These are phyloP conservation scores for Vaccinium darrowii DNA, from an alignment of 148 eudicot species.

Conservation along the genomic window DNA sequence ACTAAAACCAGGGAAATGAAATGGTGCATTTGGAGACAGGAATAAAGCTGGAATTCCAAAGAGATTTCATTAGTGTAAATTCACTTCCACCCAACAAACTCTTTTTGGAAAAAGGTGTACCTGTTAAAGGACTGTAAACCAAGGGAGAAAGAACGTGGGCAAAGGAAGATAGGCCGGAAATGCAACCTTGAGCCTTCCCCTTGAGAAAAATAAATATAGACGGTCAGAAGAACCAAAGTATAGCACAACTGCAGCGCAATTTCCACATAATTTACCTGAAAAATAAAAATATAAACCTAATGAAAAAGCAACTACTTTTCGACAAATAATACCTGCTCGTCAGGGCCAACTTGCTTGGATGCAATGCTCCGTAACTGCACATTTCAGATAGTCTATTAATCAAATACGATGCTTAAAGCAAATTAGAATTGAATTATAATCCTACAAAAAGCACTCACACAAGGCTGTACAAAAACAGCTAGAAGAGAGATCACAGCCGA, in stretches of 20 bases:
- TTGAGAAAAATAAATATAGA: not conserved
- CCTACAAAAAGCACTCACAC: conserved; percentile 40
- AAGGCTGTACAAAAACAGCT: conserved; percentile 44
- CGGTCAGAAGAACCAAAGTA: not conserved
- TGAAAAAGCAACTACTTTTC: not conserved
- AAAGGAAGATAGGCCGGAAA: conserved; percentile 57
- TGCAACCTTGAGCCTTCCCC: conserved; percentile 76
- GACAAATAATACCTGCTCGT: conserved; percentile 47
- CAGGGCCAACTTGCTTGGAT: conserved; percentile 62
- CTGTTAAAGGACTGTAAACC: conserved; percentile 63
- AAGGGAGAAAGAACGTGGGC: conserved; percentile 55
- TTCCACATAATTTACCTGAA: not conserved
- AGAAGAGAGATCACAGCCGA: conserved; percentile 45
- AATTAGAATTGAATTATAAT: not conserved
- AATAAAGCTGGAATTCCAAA: conserved; percentile 48
- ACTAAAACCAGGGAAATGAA: conserved; percentile 67
- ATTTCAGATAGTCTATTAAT: not conserved
- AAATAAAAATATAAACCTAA: not conserved
- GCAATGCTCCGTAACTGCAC: conserved; percentile 60
- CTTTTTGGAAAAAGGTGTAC: conserved; percentile 20
- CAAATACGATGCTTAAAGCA: conserved; percentile 2
- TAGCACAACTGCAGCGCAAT: not conserved
- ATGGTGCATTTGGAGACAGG: conserved; percentile 61
- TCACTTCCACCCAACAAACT: not conserved
- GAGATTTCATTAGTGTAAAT: conserved; percentile 19